A percentile compares a stretch with the other conserved stretches of the same genome.
These are phyloP conservation scores for Podospora pseudopauciseta DNA, from an alignment of 495 filamentous ascomycete species.

Conservation along the genomic window DNA sequence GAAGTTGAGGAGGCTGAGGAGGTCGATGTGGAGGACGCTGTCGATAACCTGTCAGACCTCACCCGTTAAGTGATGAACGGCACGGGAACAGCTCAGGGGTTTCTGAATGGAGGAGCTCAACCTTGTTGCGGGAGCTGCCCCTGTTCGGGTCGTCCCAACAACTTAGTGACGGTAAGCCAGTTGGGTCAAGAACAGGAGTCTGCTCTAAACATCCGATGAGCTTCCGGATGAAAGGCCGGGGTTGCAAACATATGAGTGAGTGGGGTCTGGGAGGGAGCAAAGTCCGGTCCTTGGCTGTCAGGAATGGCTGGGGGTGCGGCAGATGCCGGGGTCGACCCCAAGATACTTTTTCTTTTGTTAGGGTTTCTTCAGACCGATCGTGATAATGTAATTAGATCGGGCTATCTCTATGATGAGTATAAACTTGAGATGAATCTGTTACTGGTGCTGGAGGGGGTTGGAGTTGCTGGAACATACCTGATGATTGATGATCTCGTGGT, in stretches of 20 bases:
- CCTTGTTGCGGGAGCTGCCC: background rate
- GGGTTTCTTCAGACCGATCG: background rate
- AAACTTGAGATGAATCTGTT: constrained; percentile 3
- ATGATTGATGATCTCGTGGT: background rate
- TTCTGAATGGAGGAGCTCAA: background rate
- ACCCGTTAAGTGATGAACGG: constrained; percentile 22
- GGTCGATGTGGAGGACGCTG: constrained; percentile 2
- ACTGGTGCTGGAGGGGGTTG: background rate
- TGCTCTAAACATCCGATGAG: constrained; percentile 2
- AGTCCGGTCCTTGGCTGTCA: background rate
- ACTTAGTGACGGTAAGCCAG: background rate
- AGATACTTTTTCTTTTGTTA: background rate
- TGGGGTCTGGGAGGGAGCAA: background rate
- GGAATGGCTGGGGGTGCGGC: background rate
- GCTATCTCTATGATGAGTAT: background rate
- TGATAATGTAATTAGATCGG: constrained; percentile 8
- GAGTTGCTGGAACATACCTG: background rate
- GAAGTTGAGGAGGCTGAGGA: constrained; percentile 1
- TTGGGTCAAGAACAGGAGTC: background rate
- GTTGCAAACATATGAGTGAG: background rate
- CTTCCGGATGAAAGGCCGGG: background rate
- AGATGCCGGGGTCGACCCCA: background rate
- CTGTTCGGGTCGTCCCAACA: background rate
- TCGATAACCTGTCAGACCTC: constrained; percentile 28
- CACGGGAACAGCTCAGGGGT: background rate